Evolutionary conservation across 1,284 basidiomycete species (phyloP).

Genomic region (Flammula alnicola): DNA sequence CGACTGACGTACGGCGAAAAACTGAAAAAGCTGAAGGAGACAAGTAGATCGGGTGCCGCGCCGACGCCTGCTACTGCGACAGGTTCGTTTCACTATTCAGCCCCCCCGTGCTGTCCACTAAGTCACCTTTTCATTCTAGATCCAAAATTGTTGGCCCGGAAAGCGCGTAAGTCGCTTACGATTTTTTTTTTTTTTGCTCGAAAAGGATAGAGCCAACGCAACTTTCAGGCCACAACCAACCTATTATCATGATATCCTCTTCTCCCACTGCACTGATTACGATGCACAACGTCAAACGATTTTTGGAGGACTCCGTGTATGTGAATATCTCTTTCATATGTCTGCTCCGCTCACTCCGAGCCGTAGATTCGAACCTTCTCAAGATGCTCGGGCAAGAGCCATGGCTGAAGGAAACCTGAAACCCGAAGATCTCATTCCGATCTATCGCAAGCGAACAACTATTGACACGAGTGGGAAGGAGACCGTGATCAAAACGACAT

Average conservation of each 20-base stretch:
- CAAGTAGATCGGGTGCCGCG: slow-evolving; percentile 53
- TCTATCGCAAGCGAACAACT: slow-evolving; percentile 77
- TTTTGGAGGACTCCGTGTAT: slow-evolving; percentile 88
- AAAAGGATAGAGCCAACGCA: neutral
- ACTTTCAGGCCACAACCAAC: slow-evolving; percentile 68
- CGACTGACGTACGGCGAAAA: slow-evolving; percentile 67
- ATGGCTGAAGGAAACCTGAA: slow-evolving; percentile 74
- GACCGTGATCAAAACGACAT: slow-evolving; percentile 45
- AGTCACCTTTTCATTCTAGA: slow-evolving; percentile 40
- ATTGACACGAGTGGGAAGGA: slow-evolving; percentile 58
- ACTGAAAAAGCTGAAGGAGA: slow-evolving; percentile 75
- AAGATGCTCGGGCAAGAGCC: slow-evolving; percentile 71
- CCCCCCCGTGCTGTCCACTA: neutral
- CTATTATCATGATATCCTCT: slow-evolving; percentile 96
- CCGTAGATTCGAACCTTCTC: slow-evolving; percentile 77
- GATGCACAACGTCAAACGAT: slow-evolving; percentile 96
- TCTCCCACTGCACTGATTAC: slow-evolving; percentile 94
- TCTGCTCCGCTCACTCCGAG: neutral
- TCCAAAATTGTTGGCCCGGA: slow-evolving; percentile 59
- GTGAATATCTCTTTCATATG: slow-evolving; percentile 29
- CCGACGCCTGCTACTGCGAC: slow-evolving; percentile 37
- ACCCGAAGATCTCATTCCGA: slow-evolving; percentile 83
- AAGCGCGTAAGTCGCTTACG: slow-evolving; percentile 61
- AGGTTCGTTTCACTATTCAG: slow-evolving; percentile 31
- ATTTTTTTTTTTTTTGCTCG: neutral